These are phyloP conservation scores for Agaricus subrufescens DNA, from an alignment of 768 basidiomycete species.

Conservation along the genomic window DNA sequence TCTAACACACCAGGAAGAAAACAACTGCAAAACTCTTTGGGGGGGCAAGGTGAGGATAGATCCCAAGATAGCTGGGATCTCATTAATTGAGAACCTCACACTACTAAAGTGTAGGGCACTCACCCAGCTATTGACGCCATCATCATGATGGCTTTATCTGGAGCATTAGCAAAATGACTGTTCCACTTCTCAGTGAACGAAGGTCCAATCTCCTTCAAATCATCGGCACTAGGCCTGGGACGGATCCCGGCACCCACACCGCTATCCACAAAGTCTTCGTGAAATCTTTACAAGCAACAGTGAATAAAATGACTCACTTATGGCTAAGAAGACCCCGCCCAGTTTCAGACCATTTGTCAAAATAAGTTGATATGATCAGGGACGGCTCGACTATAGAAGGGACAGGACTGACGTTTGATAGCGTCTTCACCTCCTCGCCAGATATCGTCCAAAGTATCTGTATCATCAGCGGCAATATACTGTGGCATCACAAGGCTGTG, in stretches of 20 bases:
- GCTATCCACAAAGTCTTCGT: slow-evolving; percentile 23
- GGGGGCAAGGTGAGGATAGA: slow-evolving; percentile 12
- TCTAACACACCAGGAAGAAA: slow-evolving; percentile 14
- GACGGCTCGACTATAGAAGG: too few species aligned
- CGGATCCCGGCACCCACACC: slow-evolving; percentile 53
- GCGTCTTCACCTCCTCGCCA: slow-evolving; percentile 34
- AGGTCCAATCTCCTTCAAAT: slow-evolving; percentile 45
- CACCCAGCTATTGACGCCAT: slow-evolving; percentile 39
- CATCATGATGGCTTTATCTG: slow-evolving; percentile 52
- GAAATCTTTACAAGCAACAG: not conserved
- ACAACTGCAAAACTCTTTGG: slow-evolving; percentile 18
- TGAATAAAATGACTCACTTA: slow-evolving; percentile 36
- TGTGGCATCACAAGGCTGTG: slow-evolving; percentile 33
- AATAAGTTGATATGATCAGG: slow-evolving; percentile 9
- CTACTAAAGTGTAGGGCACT: slow-evolving; percentile 6
- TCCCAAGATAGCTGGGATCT: slow-evolving; percentile 16
- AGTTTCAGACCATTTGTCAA: slow-evolving; percentile 22
- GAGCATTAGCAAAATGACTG: slow-evolving; percentile 40
- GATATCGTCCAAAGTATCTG: slow-evolving; percentile 45
- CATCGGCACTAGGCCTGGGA: slow-evolving; percentile 44
- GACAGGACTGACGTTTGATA: slow-evolving; percentile 30
- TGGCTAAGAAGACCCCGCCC: slow-evolving; percentile 48
- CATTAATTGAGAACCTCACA: not conserved
- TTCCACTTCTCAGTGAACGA: slow-evolving; percentile 47
- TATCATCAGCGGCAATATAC: slow-evolving; percentile 39